These are phyloP conservation scores for Cladosporium cucumerinum DNA, from an alignment of 2,329 filamentous ascomycete species.

Conservation along the genomic window DNA sequence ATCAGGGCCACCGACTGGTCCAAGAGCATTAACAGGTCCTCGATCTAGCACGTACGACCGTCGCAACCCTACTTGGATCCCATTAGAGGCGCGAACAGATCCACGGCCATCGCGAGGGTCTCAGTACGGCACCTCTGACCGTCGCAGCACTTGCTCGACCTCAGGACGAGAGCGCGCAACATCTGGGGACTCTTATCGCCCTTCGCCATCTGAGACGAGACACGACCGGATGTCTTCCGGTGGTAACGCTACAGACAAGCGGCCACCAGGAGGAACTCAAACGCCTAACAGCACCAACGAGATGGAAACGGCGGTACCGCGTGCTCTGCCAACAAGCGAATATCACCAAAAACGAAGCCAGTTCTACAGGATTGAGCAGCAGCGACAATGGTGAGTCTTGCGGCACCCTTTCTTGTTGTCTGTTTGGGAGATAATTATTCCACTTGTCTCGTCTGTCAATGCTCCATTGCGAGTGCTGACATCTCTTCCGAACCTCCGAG, in stretches of 20 bases:
- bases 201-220: background rate
- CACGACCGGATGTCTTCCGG: background rate
- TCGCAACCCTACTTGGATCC: background rate
- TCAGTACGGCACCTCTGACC: background rate
- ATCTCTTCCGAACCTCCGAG: background rate
- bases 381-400: slow-evolving; percentile 6
- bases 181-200: background rate
- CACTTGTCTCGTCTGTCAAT: background rate
- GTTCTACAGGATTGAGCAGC: background rate
- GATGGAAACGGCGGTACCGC: slow-evolving; percentile 3
- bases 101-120: background rate
- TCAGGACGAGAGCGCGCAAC: background rate
- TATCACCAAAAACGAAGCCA: background rate
- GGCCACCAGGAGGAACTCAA: background rate
- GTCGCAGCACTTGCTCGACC: background rate
- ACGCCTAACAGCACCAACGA: background rate
- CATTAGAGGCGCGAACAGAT: background rate
- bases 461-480: background rate
- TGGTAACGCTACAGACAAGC: background rate
- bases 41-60: background rate
- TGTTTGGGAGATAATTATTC: background rate
- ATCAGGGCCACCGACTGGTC: background rate
- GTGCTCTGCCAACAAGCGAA: background rate
- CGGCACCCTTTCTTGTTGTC: background rate
- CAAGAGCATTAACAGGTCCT: background rate